These are phyloP conservation scores for Apophysomyces ossiformis DNA, from an alignment of 371 early-diverging fungal species.

Conservation along the genomic window DNA sequence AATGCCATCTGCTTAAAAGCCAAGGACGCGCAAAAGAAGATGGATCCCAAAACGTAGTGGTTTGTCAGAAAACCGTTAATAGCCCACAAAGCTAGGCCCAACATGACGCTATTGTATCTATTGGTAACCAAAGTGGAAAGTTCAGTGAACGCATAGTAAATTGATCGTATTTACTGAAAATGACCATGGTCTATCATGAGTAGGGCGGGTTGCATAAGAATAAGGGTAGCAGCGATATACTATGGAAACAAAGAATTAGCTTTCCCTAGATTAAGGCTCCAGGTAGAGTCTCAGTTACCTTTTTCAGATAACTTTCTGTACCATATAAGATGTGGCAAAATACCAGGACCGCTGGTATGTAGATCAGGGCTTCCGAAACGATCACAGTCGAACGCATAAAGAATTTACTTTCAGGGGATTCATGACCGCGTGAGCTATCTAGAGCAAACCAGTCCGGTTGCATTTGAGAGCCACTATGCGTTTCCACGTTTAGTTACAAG, in stretches of 20 bases:
- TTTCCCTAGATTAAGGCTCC: background rate
- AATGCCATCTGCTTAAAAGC: conserved; percentile 97
- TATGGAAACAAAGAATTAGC: conserved; percentile 17
- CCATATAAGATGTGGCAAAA: conserved; percentile 59
- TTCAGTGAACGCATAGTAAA: background rate
- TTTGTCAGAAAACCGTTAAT: conserved; percentile 68
- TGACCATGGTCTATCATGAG: conserved; percentile 95
- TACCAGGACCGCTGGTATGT: conserved; percentile 72
- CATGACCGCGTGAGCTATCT: conserved; percentile 83
- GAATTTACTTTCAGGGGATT: conserved; percentile 70
- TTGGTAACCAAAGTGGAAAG: background rate
- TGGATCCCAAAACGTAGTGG: conserved; percentile 70
- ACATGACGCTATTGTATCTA: conserved; percentile 93
- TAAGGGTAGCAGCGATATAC: conserved; percentile 60
- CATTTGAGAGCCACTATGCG: conserved; percentile 68
- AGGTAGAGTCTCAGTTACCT: conserved; percentile 17
- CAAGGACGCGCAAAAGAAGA: conserved; percentile 81
- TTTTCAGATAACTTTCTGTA: conserved; percentile 34
- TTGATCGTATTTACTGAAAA: conserved; percentile 72
- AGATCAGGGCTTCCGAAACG: conserved; percentile 75
- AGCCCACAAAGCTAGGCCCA: conserved; percentile 83
- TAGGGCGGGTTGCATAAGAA: conserved; percentile 84
- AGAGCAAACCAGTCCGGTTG: conserved; percentile 88
- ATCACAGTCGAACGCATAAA: conserved; percentile 92
- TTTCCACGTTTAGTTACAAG: background rate